A percentile compares a stretch with the other conserved stretches of the same genome.
phyloP scores from a whole-genome alignment of 2,329 filamentous ascomycete species.

The Claviceps capensis region DNA sequence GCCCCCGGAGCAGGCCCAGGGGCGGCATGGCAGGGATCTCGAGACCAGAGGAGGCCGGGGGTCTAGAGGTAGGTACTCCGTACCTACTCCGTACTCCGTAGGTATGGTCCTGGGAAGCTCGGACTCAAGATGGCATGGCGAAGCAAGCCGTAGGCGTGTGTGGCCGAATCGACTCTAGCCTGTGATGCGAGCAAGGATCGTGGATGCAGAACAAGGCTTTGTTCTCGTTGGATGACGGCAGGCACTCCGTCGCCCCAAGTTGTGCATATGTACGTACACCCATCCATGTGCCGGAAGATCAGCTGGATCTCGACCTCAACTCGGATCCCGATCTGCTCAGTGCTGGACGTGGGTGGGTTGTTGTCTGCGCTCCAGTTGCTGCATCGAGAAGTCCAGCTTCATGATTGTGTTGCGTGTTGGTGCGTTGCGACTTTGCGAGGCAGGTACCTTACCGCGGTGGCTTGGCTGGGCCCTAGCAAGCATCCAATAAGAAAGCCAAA shows the following conservation, averaged over 20 bases:
- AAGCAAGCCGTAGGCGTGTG: background rate
- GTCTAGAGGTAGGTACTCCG: too few relatives aligned
- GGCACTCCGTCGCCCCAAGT: background rate
- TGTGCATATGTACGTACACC: background rate
- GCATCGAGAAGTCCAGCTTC: background rate
- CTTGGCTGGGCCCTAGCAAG: background rate
- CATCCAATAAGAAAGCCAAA: background rate
- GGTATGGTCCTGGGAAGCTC: background rate
- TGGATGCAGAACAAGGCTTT: background rate
- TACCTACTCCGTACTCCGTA: background rate
- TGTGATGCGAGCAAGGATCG: background rate
- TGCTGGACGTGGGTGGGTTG: background rate
- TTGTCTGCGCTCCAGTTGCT: background rate
- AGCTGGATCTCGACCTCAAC: background rate
- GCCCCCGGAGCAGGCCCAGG: background rate
- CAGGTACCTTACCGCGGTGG: background rate
- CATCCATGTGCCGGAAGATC: background rate
- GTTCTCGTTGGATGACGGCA: background rate
- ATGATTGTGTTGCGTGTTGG: background rate
- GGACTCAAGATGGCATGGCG: slow-evolving; percentile 2
- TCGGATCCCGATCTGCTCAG: background rate
- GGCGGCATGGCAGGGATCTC: slow-evolving; percentile 4
- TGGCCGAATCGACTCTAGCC: background rate
- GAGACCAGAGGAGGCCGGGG: slow-evolving; percentile 1
- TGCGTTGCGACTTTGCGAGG: background rate